Evolutionary conservation across 805 yeast genomes (phyloP), one percentile per base, ranked within the genome.

Genomic region (Kuraishia capsulata): DNA sequence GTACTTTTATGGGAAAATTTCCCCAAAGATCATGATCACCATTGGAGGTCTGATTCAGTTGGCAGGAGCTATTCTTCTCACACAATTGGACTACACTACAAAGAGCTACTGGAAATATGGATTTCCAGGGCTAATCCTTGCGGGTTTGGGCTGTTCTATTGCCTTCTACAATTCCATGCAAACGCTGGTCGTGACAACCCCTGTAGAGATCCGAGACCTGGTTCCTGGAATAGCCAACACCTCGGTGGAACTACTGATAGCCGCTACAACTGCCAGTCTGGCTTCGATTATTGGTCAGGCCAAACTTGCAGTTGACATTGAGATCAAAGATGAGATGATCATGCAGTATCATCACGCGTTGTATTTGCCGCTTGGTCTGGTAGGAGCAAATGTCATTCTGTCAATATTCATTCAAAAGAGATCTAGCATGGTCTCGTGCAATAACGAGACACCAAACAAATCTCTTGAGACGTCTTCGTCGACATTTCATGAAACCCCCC

Each of bases 201-300:
- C 73, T 0, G 33, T 47, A 4, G 59, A 61, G 37, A 42, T 61
- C 13, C 69, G 65, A 37, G 71, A 68, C 14, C 57, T 61, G 21
- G 64, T 65, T 2, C 41, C 61, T 5, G 71, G 66, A 1, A 43
- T 64, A 5, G 49, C 54, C 26, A 61, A 55, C 41, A 61, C 69
- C 1, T 41, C 50, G 11, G 58, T 57, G 1, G 70, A 65, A 45
- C 39, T 63, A 20, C 63, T 62, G 1, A 39, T 49, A 19, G 47
- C 60, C 34, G 24, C 61, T n/a, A 55, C 57, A 1, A 44, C 50
- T 28, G 55, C 65, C 4, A 37, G 57, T 8, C 24, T 48, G 2
- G 37, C 57, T 2, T 46, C 59, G 4, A 39, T 61, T 2, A 20
- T 58, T 5, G 64, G 63, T 19, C 47, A 49, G 14, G 20, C 52